These are phyloP conservation scores for Chenopodium berlandieri DNA, from an alignment of 148 eudicot genomes.

Conservation along the genomic window DNA sequence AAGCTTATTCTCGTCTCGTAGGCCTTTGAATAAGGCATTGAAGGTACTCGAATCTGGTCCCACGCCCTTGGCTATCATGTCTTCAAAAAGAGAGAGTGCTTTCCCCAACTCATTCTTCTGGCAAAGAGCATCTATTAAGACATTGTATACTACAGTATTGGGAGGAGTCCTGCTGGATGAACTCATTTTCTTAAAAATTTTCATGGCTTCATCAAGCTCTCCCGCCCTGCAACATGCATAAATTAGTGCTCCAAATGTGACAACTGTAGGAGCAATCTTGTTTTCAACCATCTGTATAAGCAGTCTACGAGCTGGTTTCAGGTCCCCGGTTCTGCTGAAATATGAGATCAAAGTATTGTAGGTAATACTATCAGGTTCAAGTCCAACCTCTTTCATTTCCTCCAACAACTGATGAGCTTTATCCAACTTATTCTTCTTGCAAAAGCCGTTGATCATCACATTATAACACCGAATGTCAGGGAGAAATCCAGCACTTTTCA, in stretches of 20 bases:
- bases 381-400: constrained; percentile 38
- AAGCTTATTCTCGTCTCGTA: constrained; percentile 48
- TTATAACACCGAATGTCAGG: constrained; percentile 71
- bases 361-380: constrained; percentile 59
- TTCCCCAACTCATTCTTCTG: constrained; percentile 40
- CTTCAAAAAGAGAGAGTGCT: constrained; percentile 64
- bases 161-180: constrained; percentile 41
- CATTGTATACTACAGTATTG: constrained; percentile 47
- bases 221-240: constrained; percentile 53
- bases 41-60: constrained; percentile 59
- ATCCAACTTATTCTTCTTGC: constrained; percentile 54
- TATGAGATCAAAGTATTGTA: constrained; percentile 67
- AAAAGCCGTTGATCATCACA: constrained; percentile 60
- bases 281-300: constrained; percentile 52
- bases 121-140: constrained; percentile 59
- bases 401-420: constrained; percentile 43
- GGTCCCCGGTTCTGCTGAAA: constrained; percentile 55
- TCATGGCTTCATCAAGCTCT: constrained; percentile 54
- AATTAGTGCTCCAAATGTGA: constrained; percentile 65
- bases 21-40: constrained; percentile 70
- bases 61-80: constrained; percentile 63
- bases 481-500: constrained; percentile 65
- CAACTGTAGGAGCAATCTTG: constrained; percentile 52
- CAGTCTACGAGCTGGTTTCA: constrained; percentile 44
- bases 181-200: constrained; percentile 49